Conservation (phyloP, 805 yeast genomes). For the Myxozyma lipomycoides region DNA sequence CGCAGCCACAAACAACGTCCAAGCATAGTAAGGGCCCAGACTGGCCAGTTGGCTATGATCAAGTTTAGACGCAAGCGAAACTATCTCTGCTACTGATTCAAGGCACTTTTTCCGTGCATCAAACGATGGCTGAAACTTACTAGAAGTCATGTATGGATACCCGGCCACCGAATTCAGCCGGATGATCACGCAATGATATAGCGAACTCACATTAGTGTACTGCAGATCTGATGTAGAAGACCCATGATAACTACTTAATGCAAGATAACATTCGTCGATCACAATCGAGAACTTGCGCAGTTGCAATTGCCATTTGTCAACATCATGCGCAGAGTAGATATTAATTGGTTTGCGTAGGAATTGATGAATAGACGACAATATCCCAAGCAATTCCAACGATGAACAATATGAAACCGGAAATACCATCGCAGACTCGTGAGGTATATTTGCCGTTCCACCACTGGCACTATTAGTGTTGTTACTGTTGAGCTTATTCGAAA, state of each 20-base stretch:
- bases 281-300: conserved; percentile 27
- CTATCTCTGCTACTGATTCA: conserved; percentile 27
- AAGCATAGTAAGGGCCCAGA: conserved; percentile 35
- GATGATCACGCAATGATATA: conserved; percentile 28
- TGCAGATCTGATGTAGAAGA: conserved; percentile 12
- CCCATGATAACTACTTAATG: conserved; percentile 15
- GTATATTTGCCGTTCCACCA: neutral
- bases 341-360: conserved; percentile 30
- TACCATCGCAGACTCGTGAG: neutral
- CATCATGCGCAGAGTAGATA: conserved; percentile 28
- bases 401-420: neutral
- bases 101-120: conserved; percentile 29
- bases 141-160: conserved; percentile 29
- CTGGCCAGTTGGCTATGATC: conserved; percentile 1
- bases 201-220: conserved; percentile 27
- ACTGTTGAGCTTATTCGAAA: neutral
- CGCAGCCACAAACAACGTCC: conserved; percentile 33
- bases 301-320: conserved; percentile 31
- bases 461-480: neutral
- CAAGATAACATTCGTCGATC: conserved; percentile 30
- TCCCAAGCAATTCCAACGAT: conserved; percentile 20
- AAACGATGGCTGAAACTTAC: conserved; percentile 28
- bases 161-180: conserved; percentile 33
- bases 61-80: conserved; percentile 6
- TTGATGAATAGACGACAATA: conserved; percentile 30